Evolutionary conservation across 176 grass and related monocot species (phyloP).

Genomic region (Areca catechu): DNA sequence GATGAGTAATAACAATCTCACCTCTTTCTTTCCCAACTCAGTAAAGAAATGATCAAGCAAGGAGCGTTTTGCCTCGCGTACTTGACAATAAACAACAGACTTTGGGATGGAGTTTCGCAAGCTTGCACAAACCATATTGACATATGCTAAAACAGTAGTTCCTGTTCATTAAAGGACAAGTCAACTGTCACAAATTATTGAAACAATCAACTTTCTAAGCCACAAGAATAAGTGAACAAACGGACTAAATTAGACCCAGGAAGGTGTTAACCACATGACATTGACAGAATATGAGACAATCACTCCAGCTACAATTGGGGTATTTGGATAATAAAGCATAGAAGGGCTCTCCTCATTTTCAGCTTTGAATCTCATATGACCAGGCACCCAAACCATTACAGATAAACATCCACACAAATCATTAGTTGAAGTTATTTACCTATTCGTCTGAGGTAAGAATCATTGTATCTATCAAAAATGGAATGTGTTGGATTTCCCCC

Average conservation of each 20-base stretch:
- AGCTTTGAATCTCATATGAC: too few relatives aligned
- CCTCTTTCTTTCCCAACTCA: constrained; percentile 92
- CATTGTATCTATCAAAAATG: constrained; percentile 99
- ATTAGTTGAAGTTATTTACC: constrained; percentile 27
- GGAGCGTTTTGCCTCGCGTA: constrained; percentile 88
- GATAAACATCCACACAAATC: too few relatives aligned
- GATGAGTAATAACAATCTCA: constrained; percentile 16
- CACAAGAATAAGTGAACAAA: background rate
- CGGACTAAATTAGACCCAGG: too few relatives aligned
- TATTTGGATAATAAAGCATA: too few relatives aligned
- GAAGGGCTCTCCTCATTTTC: too few relatives aligned
- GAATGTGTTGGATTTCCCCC: constrained; percentile 97
- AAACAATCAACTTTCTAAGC: background rate
- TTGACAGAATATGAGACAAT: too few relatives aligned
- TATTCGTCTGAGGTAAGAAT: constrained; percentile 94
- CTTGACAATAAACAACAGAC: constrained; percentile 97
- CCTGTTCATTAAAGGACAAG: constrained; percentile 38
- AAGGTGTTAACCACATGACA: too few relatives aligned
- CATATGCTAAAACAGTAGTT: constrained; percentile 83
- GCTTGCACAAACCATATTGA: constrained; percentile 74
- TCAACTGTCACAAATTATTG: background rate
- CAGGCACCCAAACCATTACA: too few relatives aligned
- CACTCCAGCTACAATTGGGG: too few relatives aligned
- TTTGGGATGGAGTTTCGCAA: constrained; percentile 96
- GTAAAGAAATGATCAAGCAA: constrained; percentile 99